Evolutionary conservation across 78 protist species (phyloP).

Genomic region (Chrysochromulina parva): DNA sequence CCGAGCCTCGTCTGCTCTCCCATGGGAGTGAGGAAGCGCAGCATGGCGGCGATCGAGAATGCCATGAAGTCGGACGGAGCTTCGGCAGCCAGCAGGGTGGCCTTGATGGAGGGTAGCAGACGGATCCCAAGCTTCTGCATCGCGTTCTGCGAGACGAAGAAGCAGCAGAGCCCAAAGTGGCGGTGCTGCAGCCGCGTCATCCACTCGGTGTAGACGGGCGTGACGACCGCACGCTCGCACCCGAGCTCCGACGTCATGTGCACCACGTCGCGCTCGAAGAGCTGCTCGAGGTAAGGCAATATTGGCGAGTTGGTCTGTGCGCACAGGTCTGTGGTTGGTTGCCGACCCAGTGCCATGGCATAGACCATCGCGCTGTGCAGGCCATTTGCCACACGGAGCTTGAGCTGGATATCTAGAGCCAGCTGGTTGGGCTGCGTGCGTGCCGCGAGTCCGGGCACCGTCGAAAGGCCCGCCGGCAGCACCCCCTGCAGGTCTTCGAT

Average conservation of each 20-base stretch:
- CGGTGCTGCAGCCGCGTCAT: conserved; percentile 1
- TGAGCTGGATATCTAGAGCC: neutral
- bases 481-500: neutral
- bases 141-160: conserved; percentile 15
- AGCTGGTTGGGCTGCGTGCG: neutral
- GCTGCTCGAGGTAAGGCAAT: neutral
- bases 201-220: neutral
- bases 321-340: neutral
- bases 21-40: neutral
- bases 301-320: neutral
- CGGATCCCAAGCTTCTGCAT: neutral
- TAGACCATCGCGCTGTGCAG: neutral
- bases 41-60: neutral
- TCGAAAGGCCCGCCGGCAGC: neutral
- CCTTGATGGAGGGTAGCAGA: neutral
- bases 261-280: neutral
- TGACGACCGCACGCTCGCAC: neutral
- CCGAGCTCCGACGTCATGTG: neutral
- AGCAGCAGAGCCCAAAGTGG: neutral
- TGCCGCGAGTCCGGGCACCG: neutral
- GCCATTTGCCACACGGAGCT: neutral
- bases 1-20: neutral
- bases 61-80: neutral
- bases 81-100: neutral
- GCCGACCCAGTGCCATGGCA: neutral